These are phyloP conservation scores for Chlamydomonas schloesseri DNA, from an alignment of 139 green algal genomes.

Conservation along the genomic window DNA sequence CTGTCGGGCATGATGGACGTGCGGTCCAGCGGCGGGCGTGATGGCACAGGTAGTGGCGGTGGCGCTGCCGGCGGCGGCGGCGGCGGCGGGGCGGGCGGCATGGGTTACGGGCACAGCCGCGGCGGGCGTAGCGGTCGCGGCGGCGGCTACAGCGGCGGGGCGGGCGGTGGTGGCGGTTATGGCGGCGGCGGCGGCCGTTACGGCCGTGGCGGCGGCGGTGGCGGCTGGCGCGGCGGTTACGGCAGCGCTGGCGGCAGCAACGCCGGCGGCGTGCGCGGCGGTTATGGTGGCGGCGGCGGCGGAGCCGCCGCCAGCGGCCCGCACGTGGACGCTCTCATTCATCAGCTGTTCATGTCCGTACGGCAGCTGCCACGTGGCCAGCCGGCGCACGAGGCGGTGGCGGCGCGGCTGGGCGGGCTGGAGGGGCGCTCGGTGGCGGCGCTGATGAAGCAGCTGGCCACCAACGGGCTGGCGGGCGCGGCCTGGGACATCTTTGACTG, in stretches of 20 bases:
- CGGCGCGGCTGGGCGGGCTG: constrained; percentile 4
- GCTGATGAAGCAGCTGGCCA: constrained; percentile 47
- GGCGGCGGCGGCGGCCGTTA: background rate
- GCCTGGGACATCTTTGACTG: constrained; percentile 81
- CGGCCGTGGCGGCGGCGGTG: too few relatives aligned
- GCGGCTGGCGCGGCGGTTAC: too few relatives aligned
- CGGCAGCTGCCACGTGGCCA: constrained; percentile 11
- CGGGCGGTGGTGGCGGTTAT: background rate
- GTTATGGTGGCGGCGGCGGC: background rate
- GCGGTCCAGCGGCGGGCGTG: too few relatives aligned
- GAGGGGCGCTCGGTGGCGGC: constrained; percentile 42
- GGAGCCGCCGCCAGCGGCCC: background rate
- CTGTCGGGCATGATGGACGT: too few relatives aligned
- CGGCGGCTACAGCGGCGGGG: background rate
- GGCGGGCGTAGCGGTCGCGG: too few relatives aligned
- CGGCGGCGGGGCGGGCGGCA: too few relatives aligned
- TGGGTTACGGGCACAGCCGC: too few relatives aligned
- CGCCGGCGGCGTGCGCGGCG: too few relatives aligned
- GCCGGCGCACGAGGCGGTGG: constrained; percentile 17
- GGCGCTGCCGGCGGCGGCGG: too few relatives aligned
- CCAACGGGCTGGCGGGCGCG: background rate
- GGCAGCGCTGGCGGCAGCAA: too few relatives aligned
- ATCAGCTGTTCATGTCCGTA: constrained; percentile 26
- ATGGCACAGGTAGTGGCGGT: too few relatives aligned
- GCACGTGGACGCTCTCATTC: constrained; percentile 29